A percentile compares a stretch with the other conserved stretches of the same genome.
Evolutionary conservation across 805 yeast genomes (phyloP).

Genomic region (Peterozyma xylosa): DNA sequence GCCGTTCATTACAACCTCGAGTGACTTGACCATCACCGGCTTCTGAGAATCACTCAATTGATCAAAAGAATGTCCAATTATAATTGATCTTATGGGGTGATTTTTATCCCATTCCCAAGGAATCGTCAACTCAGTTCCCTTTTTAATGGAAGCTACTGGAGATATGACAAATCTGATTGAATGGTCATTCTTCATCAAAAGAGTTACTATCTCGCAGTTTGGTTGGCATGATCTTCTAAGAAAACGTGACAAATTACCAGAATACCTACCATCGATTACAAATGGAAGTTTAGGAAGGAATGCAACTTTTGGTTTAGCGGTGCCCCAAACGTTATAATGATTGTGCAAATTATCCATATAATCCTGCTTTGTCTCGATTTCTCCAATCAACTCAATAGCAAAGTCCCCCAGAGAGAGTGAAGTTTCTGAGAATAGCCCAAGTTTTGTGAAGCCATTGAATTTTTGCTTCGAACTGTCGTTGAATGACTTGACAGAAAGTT

Average conservation of each 20-base stretch:
- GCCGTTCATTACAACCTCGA: slow-evolving; percentile 54
- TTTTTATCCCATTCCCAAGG: slow-evolving; percentile 85
- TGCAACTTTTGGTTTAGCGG: slow-evolving; percentile 51
- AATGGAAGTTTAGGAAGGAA: slow-evolving; percentile 54
- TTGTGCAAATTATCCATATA: slow-evolving; percentile 62
- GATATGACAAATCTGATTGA: slow-evolving; percentile 44
- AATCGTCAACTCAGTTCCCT: slow-evolving; percentile 67
- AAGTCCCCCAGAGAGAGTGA: slow-evolving; percentile 38
- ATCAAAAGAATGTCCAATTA: slow-evolving; percentile 42
- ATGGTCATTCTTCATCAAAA: slow-evolving; percentile 31
- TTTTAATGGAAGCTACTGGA: slow-evolving; percentile 47
- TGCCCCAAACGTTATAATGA: slow-evolving; percentile 72
- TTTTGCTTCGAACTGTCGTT: slow-evolving; percentile 51
- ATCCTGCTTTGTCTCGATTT: slow-evolving; percentile 54
- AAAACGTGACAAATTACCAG: slow-evolving; percentile 72
- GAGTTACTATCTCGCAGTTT: slow-evolving; percentile 57
- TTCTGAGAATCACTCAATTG: slow-evolving; percentile 45
- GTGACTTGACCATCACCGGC: slow-evolving; percentile 47
- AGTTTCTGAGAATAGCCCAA: slow-evolving; percentile 48
- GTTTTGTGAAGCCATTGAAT: slow-evolving; percentile 61
- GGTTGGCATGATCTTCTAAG: slow-evolving; percentile 71
- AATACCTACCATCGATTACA: slow-evolving; percentile 71
- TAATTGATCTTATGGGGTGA: slow-evolving; percentile 65
- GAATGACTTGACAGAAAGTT: slow-evolving; percentile 40
- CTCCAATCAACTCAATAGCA: slow-evolving; percentile 65